phyloP scores from a whole-genome alignment of 345 rosid genomes.

The Aquilaria yunnanensis region DNA sequence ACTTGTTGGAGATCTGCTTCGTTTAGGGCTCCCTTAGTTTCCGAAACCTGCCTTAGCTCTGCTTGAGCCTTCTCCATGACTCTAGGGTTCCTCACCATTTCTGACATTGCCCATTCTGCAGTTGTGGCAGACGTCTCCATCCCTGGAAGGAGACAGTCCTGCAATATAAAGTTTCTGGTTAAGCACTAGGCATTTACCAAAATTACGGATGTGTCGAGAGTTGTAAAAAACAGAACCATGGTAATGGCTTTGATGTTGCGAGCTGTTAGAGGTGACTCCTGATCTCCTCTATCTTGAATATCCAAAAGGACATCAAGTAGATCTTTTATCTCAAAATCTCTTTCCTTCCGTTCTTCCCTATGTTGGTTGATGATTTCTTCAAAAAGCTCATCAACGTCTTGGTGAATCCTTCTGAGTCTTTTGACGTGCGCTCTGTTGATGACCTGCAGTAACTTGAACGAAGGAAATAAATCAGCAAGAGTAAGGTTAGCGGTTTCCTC shows the following conservation, averaged over 20 bases:
- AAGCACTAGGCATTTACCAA: too few relatives aligned
- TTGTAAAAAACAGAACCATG: neutral
- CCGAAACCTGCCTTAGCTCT: conserved; percentile 20
- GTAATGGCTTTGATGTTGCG: neutral
- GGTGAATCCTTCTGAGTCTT: neutral
- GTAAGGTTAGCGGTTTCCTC: neutral
- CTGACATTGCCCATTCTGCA: conserved; percentile 31
- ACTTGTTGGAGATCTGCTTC: conserved; percentile 16
- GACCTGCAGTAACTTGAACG: neutral
- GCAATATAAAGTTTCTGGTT: neutral
- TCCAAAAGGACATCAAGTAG: conserved; percentile 17
- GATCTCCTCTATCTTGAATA: neutral
- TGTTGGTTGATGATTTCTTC: conserved; percentile 10
- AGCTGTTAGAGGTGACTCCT: neutral
- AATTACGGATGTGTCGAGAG: neutral
- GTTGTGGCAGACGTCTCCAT: conserved; percentile 19
- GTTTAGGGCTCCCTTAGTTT: neutral
- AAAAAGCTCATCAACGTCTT: neutral
- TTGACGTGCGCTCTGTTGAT: neutral
- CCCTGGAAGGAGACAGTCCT: conserved; percentile 16
- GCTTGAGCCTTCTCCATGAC: conserved; percentile 25
- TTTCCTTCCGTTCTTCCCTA: neutral
- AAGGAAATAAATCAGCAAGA: conserved; percentile 9
- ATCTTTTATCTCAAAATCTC: neutral
- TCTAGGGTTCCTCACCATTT: conserved; percentile 22